A percentile compares a stretch with the other conserved stretches of the same genome.
Evolutionary conservation across 139 green algal genomes (phyloP).

Genomic region (Chlamydomonas incerta): DNA sequence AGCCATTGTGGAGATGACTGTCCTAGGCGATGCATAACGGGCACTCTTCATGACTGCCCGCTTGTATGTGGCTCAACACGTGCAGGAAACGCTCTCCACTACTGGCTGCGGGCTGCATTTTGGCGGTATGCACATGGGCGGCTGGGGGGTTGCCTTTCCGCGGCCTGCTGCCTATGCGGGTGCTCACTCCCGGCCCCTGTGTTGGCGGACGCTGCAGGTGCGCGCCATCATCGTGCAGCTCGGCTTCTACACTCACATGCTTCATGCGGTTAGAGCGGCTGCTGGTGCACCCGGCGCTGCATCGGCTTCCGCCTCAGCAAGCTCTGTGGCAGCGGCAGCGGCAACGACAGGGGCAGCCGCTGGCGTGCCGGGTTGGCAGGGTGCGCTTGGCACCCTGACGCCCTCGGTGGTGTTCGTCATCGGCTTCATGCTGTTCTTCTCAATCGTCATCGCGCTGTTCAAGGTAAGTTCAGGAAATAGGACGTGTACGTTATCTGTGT

Average conservation of each 20-base stretch:
- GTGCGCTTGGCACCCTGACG: not conserved
- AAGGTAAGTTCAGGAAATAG: constrained; percentile 75
- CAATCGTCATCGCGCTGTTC: constrained; percentile 96
- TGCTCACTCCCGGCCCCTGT: too few species aligned
- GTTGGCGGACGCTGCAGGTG: not conserved
- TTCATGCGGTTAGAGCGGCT: constrained; percentile 42
- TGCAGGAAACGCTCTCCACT: constrained; percentile 87
- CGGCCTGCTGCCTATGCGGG: too few species aligned
- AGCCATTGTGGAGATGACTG: too few species aligned
- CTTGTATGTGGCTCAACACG: too few species aligned
- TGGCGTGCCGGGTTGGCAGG: not conserved
- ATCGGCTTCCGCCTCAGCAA: not conserved
- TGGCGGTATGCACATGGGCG: constrained; percentile 63
- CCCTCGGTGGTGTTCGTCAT: constrained; percentile 81
- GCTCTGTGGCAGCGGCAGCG: not conserved
- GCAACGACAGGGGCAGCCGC: not conserved
- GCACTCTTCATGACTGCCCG: too few species aligned
- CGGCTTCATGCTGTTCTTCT: constrained; percentile 93
- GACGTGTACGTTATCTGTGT: too few species aligned
- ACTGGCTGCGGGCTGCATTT: constrained; percentile 82
- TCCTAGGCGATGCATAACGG: too few species aligned
- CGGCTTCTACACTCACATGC: constrained; percentile 93
- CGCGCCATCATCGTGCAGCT: constrained; percentile 71
- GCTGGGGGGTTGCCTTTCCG: too few species aligned
- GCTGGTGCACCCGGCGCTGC: not conserved